A percentile compares a stretch with the other conserved stretches of the same genome.
These are phyloP conservation scores for Aphanomyces euteiches DNA, from an alignment of 352 stramenopile genomes.

Conservation along the genomic window DNA sequence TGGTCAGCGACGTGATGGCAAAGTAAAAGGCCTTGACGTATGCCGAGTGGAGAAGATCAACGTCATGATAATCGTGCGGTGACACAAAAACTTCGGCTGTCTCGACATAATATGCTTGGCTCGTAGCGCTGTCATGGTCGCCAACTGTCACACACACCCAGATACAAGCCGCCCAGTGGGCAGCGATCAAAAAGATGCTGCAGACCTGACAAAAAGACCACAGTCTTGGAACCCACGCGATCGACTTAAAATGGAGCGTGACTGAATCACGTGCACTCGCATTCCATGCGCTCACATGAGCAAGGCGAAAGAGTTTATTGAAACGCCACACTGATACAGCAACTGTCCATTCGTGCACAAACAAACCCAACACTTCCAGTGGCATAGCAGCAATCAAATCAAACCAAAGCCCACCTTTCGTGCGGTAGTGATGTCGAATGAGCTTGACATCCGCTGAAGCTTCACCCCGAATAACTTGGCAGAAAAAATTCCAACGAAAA, in stretches of 20 bases:
- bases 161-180: constrained; percentile 67
- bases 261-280: constrained; percentile 16
- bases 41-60: constrained; percentile 3
- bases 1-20: constrained; percentile 75
- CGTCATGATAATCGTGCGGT: not conserved
- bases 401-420: constrained; percentile 36
- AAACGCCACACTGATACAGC: constrained; percentile 13
- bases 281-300: not conserved
- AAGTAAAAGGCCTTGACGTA: constrained; percentile 82
- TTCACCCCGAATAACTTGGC: constrained; percentile 45
- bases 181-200: constrained; percentile 45
- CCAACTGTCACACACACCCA: constrained; percentile 47
- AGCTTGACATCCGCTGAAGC: constrained; percentile 38
- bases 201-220: constrained; percentile 23
- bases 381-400: constrained; percentile 39
- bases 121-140: not conserved
- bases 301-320: constrained; percentile 25
- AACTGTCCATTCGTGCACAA: not conserved
- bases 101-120: not conserved
- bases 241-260: constrained; percentile 25
- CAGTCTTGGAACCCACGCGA: constrained; percentile 19
- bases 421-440: constrained; percentile 39
- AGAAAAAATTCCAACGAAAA: constrained; percentile 55
- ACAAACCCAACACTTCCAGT: constrained; percentile 33
- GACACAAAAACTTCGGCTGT: not conserved